Evolutionary conservation across 768 basidiomycete species (phyloP).

Genomic region (Sarcomyxa edulis): DNA sequence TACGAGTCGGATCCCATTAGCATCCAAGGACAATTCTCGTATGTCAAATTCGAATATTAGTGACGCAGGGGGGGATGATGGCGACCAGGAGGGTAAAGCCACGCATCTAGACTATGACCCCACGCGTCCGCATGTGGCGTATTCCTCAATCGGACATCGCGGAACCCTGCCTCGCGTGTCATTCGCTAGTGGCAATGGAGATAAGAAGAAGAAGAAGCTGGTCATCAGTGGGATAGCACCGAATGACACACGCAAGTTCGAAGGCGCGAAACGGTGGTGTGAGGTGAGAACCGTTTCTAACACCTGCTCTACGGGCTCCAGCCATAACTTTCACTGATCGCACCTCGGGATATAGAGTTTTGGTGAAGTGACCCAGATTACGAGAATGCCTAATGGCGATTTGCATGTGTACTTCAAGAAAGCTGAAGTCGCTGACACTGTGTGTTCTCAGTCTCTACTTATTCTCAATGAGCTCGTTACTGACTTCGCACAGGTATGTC

Average conservation of each 20-base stretch:
- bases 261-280: conserved; percentile 71
- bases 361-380: conserved; percentile 71
- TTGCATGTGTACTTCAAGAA: conserved; percentile 72
- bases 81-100: neutral
- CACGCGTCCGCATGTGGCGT: conserved; percentile 30
- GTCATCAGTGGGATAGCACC: conserved; percentile 65
- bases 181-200: conserved; percentile 34
- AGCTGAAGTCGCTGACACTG: conserved; percentile 77
- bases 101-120: conserved; percentile 6
- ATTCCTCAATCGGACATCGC: conserved; percentile 19
- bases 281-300: conserved; percentile 40
- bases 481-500: conserved; percentile 53
- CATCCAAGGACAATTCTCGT: conserved; percentile 11
- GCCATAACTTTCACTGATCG: conserved; percentile 3
- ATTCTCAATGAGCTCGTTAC: neutral
- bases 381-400: conserved; percentile 71
- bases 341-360: conserved; percentile 47
- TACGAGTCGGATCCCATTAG: conserved; percentile 13
- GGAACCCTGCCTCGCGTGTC: conserved; percentile 26
- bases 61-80: conserved; percentile 2
- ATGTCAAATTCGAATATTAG: neutral
- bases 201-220: conserved; percentile 58
- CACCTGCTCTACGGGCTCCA: neutral
- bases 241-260: conserved; percentile 57
- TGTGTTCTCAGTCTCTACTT: conserved; percentile 26